Evolutionary conservation across 2,329 filamentous ascomycete genomes (phyloP), one percentile per base, ranked within the genome.

Genomic region (Pseudogymnoascus sp.): DNA sequence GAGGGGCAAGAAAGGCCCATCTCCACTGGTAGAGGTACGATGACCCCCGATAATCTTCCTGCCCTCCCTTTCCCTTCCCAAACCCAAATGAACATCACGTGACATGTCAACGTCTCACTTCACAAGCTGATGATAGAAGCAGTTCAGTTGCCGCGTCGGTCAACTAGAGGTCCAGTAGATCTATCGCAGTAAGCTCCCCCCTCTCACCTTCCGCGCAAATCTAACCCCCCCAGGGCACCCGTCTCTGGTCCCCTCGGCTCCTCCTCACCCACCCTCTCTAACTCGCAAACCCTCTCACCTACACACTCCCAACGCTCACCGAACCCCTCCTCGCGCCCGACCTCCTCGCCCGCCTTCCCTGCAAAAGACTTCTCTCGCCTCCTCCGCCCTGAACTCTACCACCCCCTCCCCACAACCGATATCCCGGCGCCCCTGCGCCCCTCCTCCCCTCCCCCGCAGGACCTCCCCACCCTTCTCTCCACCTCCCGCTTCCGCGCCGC

Each of bases 131-230:
- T 56, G 16, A 56, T 60, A 60, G 33, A 3, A 60, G 59, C 59
- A 60, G 35, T 12, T 28, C 59, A 60, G 59, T 2, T 72, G 50
- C 83, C 87, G 7, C 80, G 88, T 60, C 85, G 87, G 44, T 83
- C 87, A 50, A 94, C 91, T 4, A 90, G 86, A 74, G 91, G 90
- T 0, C 91, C 91, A 3, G 78, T 96, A 18, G 91, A 94, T 70
- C 77, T 79, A 66, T 84, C 87, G 66, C 88, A 93, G 89, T 93
- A 80, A 76, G 85, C 74, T 21, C 23, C n/a, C 5, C 21, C 8
- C 16, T 63, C 4, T 59, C 47, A 28, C 31, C 18, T 63, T 53
- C 60, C 53, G 47, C 23, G 14, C 60, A 50, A 25, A 65, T 37
- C 63, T 33, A 28, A 10, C 35, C 10, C 63, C 66, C 60, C 5